Base-by-base conservation (phyloP, 768 basidiomycete genomes). In the Panellus pusillus region DNA sequence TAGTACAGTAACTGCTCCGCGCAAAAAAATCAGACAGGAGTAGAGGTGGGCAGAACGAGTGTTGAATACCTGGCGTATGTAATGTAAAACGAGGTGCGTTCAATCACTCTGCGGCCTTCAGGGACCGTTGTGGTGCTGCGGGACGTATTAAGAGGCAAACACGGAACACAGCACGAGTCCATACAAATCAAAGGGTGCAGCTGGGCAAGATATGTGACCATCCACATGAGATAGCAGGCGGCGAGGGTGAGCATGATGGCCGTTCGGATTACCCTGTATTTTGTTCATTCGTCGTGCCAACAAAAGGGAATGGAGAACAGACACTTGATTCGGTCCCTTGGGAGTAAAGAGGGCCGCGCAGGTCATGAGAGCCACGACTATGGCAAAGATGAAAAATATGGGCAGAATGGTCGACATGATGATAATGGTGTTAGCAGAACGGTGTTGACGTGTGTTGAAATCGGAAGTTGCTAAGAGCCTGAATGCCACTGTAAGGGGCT, bases 161-260 rank as follows among this genome's bases (percentile, higher is more conserved):
- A 40, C 38, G 52, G 9, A 35, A 50, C 52, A 29, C 36, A 40
- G 5, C 6, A 19, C n/a, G 20, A 19, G 13, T n/a, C 72, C 83
- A 57, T 60, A 95, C 95, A 73, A 65, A 96, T 85, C 46, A 98
- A 79, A 35, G 95, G 95, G 66, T 98, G 86, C 46, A 97, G 70
- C 66, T 98, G 95, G 1, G 94, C 93, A 68, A 97, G 79, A 72
- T 96, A 98, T n/a, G 95, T 94, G 65, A 96, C 83, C 74, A 88
- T 88, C 95, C 95, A 98, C 85, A 98, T 87, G 63, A 98, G 81
- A 74, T 94, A 98, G 72, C 91, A 95, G 50, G 81, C 87, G 3
- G 83, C 75, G 15, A 98, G 70, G 2, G 90, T 80, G 57, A 98
- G 81, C 74, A 92, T 77, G 44, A 93, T 66, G 57, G 79, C 80